These are phyloP conservation scores for Ilex asprella DNA, from an alignment of 257 asterid species.

Conservation along the genomic window DNA sequence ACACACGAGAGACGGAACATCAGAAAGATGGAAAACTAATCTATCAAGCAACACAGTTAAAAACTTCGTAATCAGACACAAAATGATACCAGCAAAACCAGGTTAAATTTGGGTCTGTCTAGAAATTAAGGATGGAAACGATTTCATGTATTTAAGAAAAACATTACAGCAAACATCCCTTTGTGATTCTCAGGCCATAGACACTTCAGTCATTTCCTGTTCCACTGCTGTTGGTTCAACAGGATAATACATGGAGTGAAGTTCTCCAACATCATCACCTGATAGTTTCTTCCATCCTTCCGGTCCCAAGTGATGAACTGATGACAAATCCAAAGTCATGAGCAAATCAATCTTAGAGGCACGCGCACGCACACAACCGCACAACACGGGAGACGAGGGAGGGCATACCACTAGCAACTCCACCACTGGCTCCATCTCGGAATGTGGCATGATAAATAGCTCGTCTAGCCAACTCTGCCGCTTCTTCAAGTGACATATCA, in stretches of 20 bases:
- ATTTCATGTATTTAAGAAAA: too few species aligned
- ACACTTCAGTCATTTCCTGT: background rate
- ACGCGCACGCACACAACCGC: too few species aligned
- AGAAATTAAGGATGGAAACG: too few species aligned
- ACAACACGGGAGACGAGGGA: too few species aligned
- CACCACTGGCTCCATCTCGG: background rate
- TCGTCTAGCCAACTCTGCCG: background rate
- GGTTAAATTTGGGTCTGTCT: too few species aligned
- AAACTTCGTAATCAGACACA: too few species aligned
- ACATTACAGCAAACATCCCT: too few species aligned
- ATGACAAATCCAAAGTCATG: background rate
- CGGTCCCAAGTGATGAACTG: background rate
- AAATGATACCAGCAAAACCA: too few species aligned
- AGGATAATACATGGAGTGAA: background rate
- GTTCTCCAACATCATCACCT: background rate
- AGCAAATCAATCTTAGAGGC: background rate
- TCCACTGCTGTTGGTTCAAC: background rate
- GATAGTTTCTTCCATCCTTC: background rate
- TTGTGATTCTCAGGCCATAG: background rate
- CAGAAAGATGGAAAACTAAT: too few species aligned
- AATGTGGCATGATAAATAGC: background rate
- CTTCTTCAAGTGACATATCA: background rate
- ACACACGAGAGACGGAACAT: too few species aligned
- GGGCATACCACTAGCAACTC: background rate
- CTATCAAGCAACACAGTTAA: too few species aligned